Base-by-base conservation (phyloP, 176 grass and related monocot genomes). In the Rhipidocladum racemiflorum region DNA sequence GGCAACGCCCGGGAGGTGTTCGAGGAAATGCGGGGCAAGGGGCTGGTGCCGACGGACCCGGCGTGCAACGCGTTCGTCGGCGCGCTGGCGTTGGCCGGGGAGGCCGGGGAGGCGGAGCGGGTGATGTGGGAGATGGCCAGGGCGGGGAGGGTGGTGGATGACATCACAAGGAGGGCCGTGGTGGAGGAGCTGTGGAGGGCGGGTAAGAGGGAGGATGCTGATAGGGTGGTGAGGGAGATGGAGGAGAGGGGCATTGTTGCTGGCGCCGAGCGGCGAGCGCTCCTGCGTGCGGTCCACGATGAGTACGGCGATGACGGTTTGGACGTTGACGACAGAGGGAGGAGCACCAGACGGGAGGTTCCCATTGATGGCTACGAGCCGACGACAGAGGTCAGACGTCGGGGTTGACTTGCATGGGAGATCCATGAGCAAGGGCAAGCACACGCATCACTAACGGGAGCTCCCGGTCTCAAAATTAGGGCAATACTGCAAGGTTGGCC, bases 1-100 rank as follows among this genome's bases (percentile, higher is more conserved):
- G 88, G 15, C 16, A 92, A 95, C 65, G 83, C 93, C 24, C 44
- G 40, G 27, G 90, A 95, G 85, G 38, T 92, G 88, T 90, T 92
- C 69, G 79, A 84, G 9, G 82, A 77, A 88, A 90, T 92, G 90
- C 83, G 54, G 35, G 79, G 13, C 2, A 88, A 84, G 15, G 80
- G 51, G 27, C 36, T 90, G 32, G 67, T 81, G 79, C 81, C 74
- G 11, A 84, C 81, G 20, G 74, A 76, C 57, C 84, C 42, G 49
- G 61, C 88, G 1, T 85, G 85, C 57, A 90, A 95, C 79, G 84
- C 90, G 7, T 81, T 95, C 50, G 85, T 90, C 70, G 70, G 90
- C 56, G 85, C 79, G 40, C 81, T 95, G 53, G 93, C 90, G 40
- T 83, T 95, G 72, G 88, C 46, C 21, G 82, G 93, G 18, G 85